Percentiles rank a stretch among this genome's conserved stretches.
Evolutionary conservation across 2,329 filamentous ascomycete species (phyloP).

Genomic region (Penicillium janthinellum): DNA sequence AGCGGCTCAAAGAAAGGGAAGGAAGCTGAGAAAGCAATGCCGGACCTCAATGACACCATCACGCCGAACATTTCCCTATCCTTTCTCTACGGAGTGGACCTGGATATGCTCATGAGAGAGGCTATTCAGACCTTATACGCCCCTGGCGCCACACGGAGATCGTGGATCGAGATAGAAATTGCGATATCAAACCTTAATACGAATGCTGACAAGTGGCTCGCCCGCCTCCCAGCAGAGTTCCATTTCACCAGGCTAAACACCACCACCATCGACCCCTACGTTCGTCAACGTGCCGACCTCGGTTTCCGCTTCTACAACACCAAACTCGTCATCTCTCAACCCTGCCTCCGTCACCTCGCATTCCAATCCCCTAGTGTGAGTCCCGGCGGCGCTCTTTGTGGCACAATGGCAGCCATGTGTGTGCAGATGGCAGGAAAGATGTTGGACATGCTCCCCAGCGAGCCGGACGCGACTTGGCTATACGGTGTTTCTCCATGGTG

Average conservation of each 20-base stretch:
- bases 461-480: slow-evolving; percentile 35
- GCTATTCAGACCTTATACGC: slow-evolving; percentile 44
- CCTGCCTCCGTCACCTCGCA: slow-evolving; percentile 44
- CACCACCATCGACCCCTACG: slow-evolving; percentile 27
- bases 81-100: slow-evolving; percentile 44
- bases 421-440: slow-evolving; percentile 39
- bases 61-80: slow-evolving; percentile 42
- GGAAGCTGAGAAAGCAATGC: slow-evolving; percentile 25
- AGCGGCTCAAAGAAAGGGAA: slow-evolving; percentile 11
- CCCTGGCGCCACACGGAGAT: slow-evolving; percentile 36
- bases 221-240: slow-evolving; percentile 41
- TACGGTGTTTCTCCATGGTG: slow-evolving; percentile 43
- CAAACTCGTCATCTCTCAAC: slow-evolving; percentile 47
- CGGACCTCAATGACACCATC: slow-evolving; percentile 31
- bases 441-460: slow-evolving; percentile 39
- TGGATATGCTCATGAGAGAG: slow-evolving; percentile 39
- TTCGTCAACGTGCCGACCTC: slow-evolving; percentile 38
- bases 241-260: slow-evolving; percentile 34
- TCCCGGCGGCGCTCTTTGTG: slow-evolving; percentile 34
- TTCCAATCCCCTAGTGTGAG: slow-evolving; percentile 30
- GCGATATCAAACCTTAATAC: slow-evolving; percentile 38
- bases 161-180: slow-evolving; percentile 41
- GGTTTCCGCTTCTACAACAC: slow-evolving; percentile 47
- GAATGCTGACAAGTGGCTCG: slow-evolving; percentile 43
- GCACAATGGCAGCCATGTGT: slow-evolving; percentile 38